These are phyloP conservation scores for Plantago lanceolata DNA, from an alignment of 305 asterid genomes.

Conservation along the genomic window DNA sequence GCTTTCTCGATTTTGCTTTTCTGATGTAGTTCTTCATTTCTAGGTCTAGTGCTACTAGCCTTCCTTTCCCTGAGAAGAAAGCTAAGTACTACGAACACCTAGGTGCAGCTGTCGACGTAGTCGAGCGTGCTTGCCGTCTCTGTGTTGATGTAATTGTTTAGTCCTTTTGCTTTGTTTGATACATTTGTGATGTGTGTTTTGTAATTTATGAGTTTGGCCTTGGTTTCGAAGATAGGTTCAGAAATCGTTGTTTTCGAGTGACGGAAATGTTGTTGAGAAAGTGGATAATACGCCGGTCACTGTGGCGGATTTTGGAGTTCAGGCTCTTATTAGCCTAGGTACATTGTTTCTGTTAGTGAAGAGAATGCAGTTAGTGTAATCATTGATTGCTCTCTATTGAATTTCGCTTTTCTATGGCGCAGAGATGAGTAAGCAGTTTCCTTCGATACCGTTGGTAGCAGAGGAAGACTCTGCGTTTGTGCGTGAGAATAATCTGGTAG, in stretches of 20 bases:
- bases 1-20: slow-evolving; percentile 4
- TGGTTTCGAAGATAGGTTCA: slow-evolving; percentile 55
- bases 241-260: slow-evolving; percentile 56
- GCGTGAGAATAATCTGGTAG: slow-evolving; percentile 66
- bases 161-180: not conserved
- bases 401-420: slow-evolving; percentile 21
- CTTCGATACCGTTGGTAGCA: slow-evolving; percentile 90
- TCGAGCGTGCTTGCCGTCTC: slow-evolving; percentile 82
- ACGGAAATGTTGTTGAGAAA: slow-evolving; percentile 61
- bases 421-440: slow-evolving; percentile 74
- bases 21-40: slow-evolving; percentile 6
- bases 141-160: slow-evolving; percentile 61
- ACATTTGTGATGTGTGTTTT: slow-evolving; percentile 5
- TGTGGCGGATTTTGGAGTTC: slow-evolving; percentile 94
- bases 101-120: slow-evolving; percentile 70
- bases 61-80: slow-evolving; percentile 59
- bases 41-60: slow-evolving; percentile 48
- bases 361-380: not conserved
- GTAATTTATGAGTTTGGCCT: slow-evolving; percentile 2
- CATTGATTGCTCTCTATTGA: not conserved
- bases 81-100: slow-evolving; percentile 64
- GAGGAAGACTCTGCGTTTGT: slow-evolving; percentile 88
- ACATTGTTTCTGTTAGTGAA: slow-evolving; percentile 14
- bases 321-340: slow-evolving; percentile 94
- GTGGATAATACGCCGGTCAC: slow-evolving; percentile 87